phyloP scores from a whole-genome alignment of 2,329 filamentous ascomycete genomes.

The Trichoderma semiorbis region DNA sequence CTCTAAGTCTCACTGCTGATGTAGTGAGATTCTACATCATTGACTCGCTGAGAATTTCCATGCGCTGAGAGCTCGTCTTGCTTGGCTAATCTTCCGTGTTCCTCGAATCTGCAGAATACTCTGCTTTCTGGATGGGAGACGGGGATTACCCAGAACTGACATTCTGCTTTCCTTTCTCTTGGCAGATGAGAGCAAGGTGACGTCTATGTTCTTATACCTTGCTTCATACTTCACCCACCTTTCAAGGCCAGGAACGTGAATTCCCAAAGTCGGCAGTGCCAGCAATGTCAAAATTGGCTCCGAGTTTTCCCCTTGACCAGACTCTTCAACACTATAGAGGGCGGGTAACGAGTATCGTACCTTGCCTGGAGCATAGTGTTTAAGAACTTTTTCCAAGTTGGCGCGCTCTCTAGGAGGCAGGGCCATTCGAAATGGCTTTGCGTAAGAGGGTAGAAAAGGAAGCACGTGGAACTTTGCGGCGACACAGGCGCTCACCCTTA shows the following conservation, averaged over 20 bases:
- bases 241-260: conserved; percentile 45
- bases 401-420: conserved; percentile 34
- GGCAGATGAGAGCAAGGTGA: conserved; percentile 32
- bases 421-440: conserved; percentile 46
- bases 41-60: neutral
- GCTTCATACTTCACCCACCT: conserved; percentile 49
- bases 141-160: neutral
- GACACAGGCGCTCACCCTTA: conserved; percentile 45
- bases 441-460: conserved; percentile 44
- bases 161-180: conserved; percentile 16
- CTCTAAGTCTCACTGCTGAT: neutral
- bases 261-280: conserved; percentile 51
- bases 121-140: neutral
- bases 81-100: neutral
- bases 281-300: conserved; percentile 40
- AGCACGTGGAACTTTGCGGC: conserved; percentile 42
- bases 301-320: neutral
- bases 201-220: conserved; percentile 50
- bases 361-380: conserved; percentile 51
- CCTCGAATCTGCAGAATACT: neutral
- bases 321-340: conserved; percentile 45
- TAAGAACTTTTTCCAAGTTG: conserved; percentile 42
- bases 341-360: conserved; percentile 54
- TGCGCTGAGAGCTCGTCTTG: neutral
- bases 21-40: neutral